Conservation (phyloP, 176 grass and related monocot genomes). For the Bolboschoenus planiculmis region DNA sequence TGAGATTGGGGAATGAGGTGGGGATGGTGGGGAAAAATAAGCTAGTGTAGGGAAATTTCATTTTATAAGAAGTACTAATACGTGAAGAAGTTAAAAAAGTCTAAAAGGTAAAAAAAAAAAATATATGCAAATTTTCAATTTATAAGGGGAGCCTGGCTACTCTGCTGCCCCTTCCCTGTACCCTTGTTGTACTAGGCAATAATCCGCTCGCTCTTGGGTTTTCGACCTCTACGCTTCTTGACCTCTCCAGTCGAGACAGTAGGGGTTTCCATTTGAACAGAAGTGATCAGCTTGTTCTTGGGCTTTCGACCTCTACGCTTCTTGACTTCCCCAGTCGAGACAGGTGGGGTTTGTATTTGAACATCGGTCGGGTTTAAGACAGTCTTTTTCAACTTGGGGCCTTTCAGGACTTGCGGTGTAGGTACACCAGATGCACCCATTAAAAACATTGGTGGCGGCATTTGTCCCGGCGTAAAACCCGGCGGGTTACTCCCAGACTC, state of each 20-base stretch:
- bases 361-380: background rate
- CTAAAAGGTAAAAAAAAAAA: background rate
- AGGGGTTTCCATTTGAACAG: background rate
- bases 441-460: background rate
- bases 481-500: conserved; percentile 4
- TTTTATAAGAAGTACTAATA: background rate
- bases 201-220: background rate
- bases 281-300: background rate
- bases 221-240: conserved; percentile 15
- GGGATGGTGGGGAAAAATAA: background rate
- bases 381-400: background rate
- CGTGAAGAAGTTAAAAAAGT: background rate
- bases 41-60: conserved; percentile 6
- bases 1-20: background rate
- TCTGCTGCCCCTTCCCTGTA: background rate
- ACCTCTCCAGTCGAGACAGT: background rate
- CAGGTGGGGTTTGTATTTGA: background rate
- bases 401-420: background rate
- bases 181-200: background rate
- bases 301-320: conserved; percentile 11
- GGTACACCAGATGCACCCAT: background rate
- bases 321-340: background rate
- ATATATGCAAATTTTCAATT: background rate
- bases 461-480: conserved; percentile 32
- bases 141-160: background rate